Percentiles rank a stretch among this genome's conserved stretches.
Conservation (phyloP, 495 filamentous ascomycete genomes). For the Rhypophila decipiens region DNA sequence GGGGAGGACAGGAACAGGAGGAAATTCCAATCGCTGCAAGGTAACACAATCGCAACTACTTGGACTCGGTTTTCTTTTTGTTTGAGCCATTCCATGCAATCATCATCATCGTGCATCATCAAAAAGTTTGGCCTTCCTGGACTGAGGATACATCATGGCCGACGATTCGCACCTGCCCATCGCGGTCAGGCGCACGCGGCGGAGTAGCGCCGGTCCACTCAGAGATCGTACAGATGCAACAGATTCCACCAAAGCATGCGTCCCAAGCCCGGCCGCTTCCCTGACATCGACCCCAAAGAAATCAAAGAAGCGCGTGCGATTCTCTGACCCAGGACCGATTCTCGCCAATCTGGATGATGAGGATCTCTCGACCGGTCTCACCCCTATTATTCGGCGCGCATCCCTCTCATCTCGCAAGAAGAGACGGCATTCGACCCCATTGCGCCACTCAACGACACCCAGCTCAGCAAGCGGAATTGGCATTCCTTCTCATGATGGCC, state of each 20-base stretch:
- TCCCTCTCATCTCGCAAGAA: conserved; percentile 45
- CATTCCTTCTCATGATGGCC: conserved; percentile 19
- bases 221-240: too few relatives aligned
- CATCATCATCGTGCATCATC: not conserved
- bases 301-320: conserved; percentile 59
- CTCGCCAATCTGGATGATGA: conserved; percentile 10
- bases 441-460: conserved; percentile 8
- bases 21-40: too few relatives aligned
- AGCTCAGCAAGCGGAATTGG: conserved; percentile 23
- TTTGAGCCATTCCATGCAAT: not conserved
- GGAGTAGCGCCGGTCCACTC: conserved; percentile 5
- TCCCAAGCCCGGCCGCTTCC: conserved; percentile 6
- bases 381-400: conserved; percentile 57
- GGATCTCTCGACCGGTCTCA: conserved; percentile 58
- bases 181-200: conserved; percentile 22
- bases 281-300: conserved; percentile 11
- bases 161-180: conserved; percentile 16
- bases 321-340: conserved; percentile 61
- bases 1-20: not conserved
- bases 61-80: too few relatives aligned
- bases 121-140: too few relatives aligned
- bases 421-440: conserved; percentile 37
- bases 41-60: too few relatives aligned
- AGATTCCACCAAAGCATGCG: not conserved
- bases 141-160: conserved; percentile 14